These are phyloP conservation scores for Diaporthe nobilis DNA, from an alignment of 2,329 filamentous ascomycete genomes.

Conservation along the genomic window DNA sequence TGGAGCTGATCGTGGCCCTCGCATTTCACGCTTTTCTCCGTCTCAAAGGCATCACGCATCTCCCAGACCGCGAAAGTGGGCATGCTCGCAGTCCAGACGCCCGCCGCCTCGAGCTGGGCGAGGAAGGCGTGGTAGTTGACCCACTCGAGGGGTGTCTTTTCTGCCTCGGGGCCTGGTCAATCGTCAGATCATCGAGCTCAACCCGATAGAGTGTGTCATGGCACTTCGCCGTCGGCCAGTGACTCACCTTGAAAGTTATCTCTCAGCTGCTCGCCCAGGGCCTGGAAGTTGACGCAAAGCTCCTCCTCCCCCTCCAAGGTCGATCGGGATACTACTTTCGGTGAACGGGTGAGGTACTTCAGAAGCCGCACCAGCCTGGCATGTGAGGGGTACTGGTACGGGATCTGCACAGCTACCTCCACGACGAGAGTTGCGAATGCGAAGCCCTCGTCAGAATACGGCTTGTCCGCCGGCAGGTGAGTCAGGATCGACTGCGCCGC, in stretches of 20 bases:
- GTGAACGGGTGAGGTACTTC: constrained; percentile 3
- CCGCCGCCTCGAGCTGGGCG: neutral
- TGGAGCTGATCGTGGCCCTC: neutral
- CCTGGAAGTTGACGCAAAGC: neutral
- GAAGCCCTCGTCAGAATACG: constrained; percentile 6
- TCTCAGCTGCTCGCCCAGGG: neutral
- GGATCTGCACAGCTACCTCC: neutral
- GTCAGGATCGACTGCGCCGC: neutral
- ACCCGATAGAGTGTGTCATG: neutral
- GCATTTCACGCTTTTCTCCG: neutral
- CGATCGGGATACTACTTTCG: neutral
- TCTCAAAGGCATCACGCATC: constrained; percentile 16
- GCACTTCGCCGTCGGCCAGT: neutral
- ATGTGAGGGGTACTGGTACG: neutral
- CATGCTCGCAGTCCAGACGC: neutral
- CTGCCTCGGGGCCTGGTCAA: neutral
- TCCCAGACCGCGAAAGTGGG: neutral
- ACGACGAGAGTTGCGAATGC: neutral
- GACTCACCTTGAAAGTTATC: constrained; percentile 5
- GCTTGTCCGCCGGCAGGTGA: neutral
- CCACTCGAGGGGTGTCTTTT: neutral
- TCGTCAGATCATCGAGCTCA: neutral
- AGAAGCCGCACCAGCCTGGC: neutral
- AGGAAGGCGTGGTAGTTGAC: constrained; percentile 21
- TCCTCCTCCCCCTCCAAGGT: neutral